These are phyloP conservation scores for baker's yeast (Saccharomyces cerevisiae) DNA, from an alignment of 805 yeast species.

Conservation along the genomic window DNA sequence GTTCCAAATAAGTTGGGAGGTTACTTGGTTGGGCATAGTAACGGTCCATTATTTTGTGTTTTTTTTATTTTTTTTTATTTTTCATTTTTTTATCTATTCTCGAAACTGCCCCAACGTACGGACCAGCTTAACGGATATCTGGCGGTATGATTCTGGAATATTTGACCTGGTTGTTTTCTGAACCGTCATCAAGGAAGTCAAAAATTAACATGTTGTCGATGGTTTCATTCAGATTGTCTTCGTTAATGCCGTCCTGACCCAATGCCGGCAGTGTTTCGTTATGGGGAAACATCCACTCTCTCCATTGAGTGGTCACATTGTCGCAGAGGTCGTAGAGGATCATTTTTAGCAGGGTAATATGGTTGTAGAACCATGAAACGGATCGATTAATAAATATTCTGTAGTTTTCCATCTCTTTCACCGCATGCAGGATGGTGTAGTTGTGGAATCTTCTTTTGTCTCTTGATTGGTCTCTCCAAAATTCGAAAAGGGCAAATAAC, in stretches of 20 bases:
- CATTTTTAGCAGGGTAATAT: conserved; percentile 30
- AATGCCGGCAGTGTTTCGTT: conserved; percentile 20
- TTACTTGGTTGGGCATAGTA: background rate
- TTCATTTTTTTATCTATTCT: background rate
- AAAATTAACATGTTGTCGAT: conserved; percentile 23
- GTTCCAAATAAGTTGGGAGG: background rate
- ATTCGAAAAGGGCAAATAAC: conserved; percentile 29
- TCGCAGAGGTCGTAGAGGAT: conserved; percentile 30
- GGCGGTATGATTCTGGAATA: conserved; percentile 18
- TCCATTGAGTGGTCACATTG: conserved; percentile 28
- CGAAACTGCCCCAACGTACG: background rate
- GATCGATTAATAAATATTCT: conserved; percentile 30
- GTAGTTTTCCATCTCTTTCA: conserved; percentile 32
- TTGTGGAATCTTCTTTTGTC: conserved; percentile 24
- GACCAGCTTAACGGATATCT: background rate
- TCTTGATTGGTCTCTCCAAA: conserved; percentile 32
- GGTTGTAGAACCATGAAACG: conserved; percentile 33
- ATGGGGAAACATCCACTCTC: conserved; percentile 32
- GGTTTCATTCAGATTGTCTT: conserved; percentile 22
- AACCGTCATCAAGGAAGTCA: conserved; percentile 27
- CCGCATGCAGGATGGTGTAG: conserved; percentile 29
- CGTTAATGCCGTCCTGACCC: conserved; percentile 17
- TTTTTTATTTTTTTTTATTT: background rate
- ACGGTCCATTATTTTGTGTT: background rate
- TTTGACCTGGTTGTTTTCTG: conserved; percentile 22